Evolutionary conservation across 2,329 filamentous ascomycete species (phyloP).

Genomic region (Aspergillus sp.): DNA sequence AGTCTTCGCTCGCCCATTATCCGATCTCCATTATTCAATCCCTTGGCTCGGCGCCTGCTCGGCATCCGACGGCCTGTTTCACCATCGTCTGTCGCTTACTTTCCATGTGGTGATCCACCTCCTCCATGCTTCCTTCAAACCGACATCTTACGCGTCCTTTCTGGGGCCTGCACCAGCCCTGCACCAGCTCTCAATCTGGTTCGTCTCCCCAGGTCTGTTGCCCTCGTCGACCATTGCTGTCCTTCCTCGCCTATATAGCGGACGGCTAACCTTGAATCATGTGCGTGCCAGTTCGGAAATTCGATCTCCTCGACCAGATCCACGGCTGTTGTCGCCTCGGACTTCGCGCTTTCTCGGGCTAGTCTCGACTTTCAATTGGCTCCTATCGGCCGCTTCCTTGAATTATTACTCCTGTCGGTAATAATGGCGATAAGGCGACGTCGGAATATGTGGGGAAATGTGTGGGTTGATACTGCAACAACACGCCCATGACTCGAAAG

Average conservation of each 20-base stretch:
- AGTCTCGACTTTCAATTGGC: background rate
- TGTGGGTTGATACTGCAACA: background rate
- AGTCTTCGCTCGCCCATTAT: background rate
- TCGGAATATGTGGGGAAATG: background rate
- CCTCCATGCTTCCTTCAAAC: slow-evolving; percentile 10
- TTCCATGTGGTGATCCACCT: slow-evolving; percentile 21
- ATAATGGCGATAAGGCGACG: background rate
- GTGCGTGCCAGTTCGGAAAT: background rate
- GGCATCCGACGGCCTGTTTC: slow-evolving; percentile 24
- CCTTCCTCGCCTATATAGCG: background rate
- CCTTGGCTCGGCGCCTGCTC: background rate
- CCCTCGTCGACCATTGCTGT: background rate
- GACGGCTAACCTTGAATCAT: background rate
- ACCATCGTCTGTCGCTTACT: slow-evolving; percentile 26
- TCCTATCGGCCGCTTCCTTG: background rate
- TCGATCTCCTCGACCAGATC: background rate
- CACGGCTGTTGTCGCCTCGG: background rate
- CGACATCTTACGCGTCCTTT: slow-evolving; percentile 27
- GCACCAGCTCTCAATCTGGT: background rate
- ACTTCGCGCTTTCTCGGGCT: background rate
- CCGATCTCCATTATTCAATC: background rate
- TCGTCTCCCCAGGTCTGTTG: background rate
- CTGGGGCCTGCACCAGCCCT: background rate
- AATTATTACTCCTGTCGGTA: background rate
- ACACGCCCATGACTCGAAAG: background rate